Evolutionary conservation across 2,329 filamentous ascomycete genomes (phyloP), one percentile per base, ranked within the genome.

Genomic region (Fusarium fujikuroi): DNA sequence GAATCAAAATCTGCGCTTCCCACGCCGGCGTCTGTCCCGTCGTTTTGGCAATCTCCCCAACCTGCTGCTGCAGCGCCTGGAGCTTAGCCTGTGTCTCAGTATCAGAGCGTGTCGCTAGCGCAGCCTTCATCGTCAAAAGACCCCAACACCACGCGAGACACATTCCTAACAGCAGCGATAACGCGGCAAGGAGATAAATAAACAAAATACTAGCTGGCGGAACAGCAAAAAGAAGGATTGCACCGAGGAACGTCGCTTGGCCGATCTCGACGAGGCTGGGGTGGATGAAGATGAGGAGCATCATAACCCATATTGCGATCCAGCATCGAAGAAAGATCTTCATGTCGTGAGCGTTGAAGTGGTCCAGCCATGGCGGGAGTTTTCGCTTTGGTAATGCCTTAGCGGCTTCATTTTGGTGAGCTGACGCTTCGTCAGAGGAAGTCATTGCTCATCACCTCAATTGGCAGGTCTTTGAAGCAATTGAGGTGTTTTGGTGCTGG

Each of bases 111-210:
- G 82, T 81, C 2, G 85, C 84, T 14, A 82, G 66, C 6, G 85
- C 86, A 5, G 85, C 85, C 66, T 86, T 85, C 85, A 86, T 87
- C 1, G 81, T 79, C 50, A 87, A 77, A 5, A 86, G 78, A 7
- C 86, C 86, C 86, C 86, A 88, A 9, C 80, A 84, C 85, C 86
- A 87, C 9, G 82, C 85, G 0, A 86, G 73, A 37, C 80, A 83
- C 75, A 87, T 85, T 23, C 86, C 86, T 4, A 86, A 18, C 7
- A 87, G 76, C 8, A 87, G 77, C 2, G 86, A 83, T 2, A 85
- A 40, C 0, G 81, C 76, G 15, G 78, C 83, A 10, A 87, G 77
- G 4, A 87, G 69, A 65, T 85, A 85, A 43, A 87, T 76, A 40
- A 85, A 83, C 3, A 87, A 73, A 19, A 87, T 86, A 7, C 82